A percentile compares a stretch with the other conserved stretches of the same genome.
Evolutionary conservation across 2,329 filamentous ascomycete genomes (phyloP).

Genomic region (Ceratocystis harringtonii): DNA sequence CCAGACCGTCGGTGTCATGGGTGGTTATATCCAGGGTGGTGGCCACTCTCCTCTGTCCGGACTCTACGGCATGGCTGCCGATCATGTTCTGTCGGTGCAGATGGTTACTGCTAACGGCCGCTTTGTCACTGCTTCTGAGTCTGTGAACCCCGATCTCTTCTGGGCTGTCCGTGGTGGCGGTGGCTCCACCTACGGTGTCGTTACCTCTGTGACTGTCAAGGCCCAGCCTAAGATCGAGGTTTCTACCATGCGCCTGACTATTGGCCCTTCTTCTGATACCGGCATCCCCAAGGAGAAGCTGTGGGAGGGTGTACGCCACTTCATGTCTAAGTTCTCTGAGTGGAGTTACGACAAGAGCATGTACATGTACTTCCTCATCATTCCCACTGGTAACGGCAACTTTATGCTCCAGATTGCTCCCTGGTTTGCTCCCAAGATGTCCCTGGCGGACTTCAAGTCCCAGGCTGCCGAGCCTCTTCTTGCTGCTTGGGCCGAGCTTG

Average conservation of each 20-base stretch:
- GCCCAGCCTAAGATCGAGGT: conserved; percentile 25
- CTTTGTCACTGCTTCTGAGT: conserved; percentile 29
- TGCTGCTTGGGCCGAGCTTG: conserved; percentile 27
- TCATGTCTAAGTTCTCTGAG: conserved; percentile 21
- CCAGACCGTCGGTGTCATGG: conserved; percentile 37
- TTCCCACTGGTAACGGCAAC: conserved; percentile 19
- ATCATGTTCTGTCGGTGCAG: conserved; percentile 34
- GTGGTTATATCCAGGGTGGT: conserved; percentile 42
- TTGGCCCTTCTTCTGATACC: conserved; percentile 24
- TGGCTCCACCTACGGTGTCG: conserved; percentile 30
- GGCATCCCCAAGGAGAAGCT: conserved; percentile 25
- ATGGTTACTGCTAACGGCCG: conserved; percentile 33
- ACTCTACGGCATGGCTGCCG: conserved; percentile 31
- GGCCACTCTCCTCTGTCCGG: conserved; percentile 34
- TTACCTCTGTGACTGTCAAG: conserved; percentile 27
- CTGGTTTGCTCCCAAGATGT: conserved; percentile 21
- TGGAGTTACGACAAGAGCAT: conserved; percentile 18
- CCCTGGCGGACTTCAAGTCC: conserved; percentile 24
- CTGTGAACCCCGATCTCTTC: conserved; percentile 32
- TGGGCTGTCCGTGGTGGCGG: conserved; percentile 36
- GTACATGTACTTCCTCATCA: conserved; percentile 21
- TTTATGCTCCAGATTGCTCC: conserved; percentile 24
- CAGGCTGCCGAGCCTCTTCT: conserved; percentile 20
- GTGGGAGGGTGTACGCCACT: conserved; percentile 26
- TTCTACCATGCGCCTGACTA: conserved; percentile 23